Base-by-base conservation (phyloP, 768 basidiomycete genomes). In the Agaricus sinodeliciosus region DNA sequence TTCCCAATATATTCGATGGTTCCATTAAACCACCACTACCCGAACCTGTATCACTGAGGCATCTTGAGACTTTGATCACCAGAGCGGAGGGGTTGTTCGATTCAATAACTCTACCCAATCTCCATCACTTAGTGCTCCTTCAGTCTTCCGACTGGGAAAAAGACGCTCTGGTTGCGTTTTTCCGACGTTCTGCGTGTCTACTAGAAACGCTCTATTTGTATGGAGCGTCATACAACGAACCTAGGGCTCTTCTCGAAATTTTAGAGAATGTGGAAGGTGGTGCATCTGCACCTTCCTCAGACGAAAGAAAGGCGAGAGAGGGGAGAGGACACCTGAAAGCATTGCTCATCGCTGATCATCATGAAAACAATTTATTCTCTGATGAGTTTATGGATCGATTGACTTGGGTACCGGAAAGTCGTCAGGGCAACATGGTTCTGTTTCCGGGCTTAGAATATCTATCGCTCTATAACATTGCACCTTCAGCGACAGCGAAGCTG, bases 201-300 rank as follows among this genome's bases (percentile, higher is more conserved):
- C 53, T 58, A 12, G 44, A 55, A 31, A 58, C 54, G 26, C 34
- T 58, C 22, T 51, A 55, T 43, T 19, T 58, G n/a, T 58, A 58
- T 22, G 22, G 36, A 27, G 36, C 45, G n/a, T 34, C 49, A 4
- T 43, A 44, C 18, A 9, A 40, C 22, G 9, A 39, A 15, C 34
- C 41, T 8, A 11, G 18, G 5, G 49, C 55, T 16, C 55, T 58
- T 15, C 27, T 58, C 18, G 49, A 55, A 22, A 49, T 54, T 44
- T 40, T 55, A n/a, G 42, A 51, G 40, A 49, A 12, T 22, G 45
- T 50, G 15, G 48, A 55, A 40, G 37, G 26, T 25, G 18, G 39
- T 28, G 25, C 25, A 19, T 9, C n/a, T 15, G 4, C 11, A 6
- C 25, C 9, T n/a, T 43, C 56, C 13, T 40, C 54, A 8, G 25